Evolutionary conservation across 1,139 yeast genomes (phyloP).

Genomic region (Geotrichum citri-aurantii): DNA sequence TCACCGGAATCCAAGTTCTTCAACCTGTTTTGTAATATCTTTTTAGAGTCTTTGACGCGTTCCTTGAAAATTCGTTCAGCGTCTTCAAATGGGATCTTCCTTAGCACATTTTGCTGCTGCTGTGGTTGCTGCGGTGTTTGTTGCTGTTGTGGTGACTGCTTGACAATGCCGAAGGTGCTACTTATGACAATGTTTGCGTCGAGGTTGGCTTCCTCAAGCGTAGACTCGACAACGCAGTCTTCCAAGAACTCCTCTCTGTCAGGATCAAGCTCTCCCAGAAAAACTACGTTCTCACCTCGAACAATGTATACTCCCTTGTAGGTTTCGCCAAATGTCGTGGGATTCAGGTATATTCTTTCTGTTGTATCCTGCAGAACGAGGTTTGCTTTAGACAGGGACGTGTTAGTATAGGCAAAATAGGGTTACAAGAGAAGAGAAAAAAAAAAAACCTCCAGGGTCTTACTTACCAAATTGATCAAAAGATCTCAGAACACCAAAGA

Average conservation of each 20-base stretch:
- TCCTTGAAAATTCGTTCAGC: constrained; percentile 15
- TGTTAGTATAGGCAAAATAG: background rate
- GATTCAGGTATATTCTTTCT: constrained; percentile 70
- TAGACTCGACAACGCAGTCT: constrained; percentile 10
- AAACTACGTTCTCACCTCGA: constrained; percentile 96
- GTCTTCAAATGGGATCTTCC: constrained; percentile 17
- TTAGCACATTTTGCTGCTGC: constrained; percentile 2
- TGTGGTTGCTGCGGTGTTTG: background rate
- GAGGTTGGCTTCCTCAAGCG: constrained; percentile 12
- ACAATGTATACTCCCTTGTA: constrained; percentile 79
- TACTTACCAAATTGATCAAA: constrained; percentile 74
- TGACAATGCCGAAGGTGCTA: background rate
- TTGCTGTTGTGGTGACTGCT: background rate
- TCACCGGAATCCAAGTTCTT: constrained; percentile 10
- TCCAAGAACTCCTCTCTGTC: constrained; percentile 62
- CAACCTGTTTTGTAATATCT: constrained; percentile 7
- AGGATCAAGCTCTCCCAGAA: constrained; percentile 90
- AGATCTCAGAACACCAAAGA: constrained; percentile 87
- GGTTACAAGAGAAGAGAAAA: background rate
- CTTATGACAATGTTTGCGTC: constrained; percentile 2
- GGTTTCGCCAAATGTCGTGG: constrained; percentile 62
- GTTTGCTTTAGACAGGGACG: constrained; percentile 46
- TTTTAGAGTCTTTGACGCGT: background rate
- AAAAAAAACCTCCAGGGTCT: background rate
- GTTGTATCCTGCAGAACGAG: constrained; percentile 85